Conservation (phyloP, 768 basidiomycete genomes). For the Rhodotorula graminis region DNA sequence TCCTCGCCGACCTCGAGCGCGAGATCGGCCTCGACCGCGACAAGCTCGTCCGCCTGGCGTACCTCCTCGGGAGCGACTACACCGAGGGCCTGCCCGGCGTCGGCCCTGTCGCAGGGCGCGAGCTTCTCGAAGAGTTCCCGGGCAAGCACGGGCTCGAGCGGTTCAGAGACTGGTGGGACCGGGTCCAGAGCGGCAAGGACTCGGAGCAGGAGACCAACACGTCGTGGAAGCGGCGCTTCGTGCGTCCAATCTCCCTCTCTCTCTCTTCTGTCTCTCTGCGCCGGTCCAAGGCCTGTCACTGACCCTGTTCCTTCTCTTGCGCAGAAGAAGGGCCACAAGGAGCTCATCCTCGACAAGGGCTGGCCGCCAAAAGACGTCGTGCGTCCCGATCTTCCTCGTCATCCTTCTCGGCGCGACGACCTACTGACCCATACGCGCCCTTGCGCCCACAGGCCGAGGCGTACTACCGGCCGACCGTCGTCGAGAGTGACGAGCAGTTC, state of each 20-base stretch:
- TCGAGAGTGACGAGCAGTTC: slow-evolving; percentile 86
- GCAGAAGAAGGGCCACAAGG: slow-evolving; percentile 85
- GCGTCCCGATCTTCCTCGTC: slow-evolving; percentile 46
- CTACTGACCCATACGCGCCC: neutral
- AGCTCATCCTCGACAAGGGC: slow-evolving; percentile 68
- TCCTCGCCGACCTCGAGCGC: slow-evolving; percentile 71
- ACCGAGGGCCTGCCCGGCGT: slow-evolving; percentile 85
- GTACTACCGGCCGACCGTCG: slow-evolving; percentile 85
- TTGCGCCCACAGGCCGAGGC: slow-evolving; percentile 66
- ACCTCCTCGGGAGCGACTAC: slow-evolving; percentile 94
- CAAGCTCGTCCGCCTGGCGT: slow-evolving; percentile 80
- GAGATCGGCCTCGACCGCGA: slow-evolving; percentile 84
- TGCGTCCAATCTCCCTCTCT: slow-evolving; percentile 24
- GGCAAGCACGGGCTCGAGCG: slow-evolving; percentile 69
- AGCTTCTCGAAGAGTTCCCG: slow-evolving; percentile 86
- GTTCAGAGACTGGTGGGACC: slow-evolving; percentile 92
- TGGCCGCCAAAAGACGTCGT: slow-evolving; percentile 95
- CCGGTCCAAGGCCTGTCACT: neutral
- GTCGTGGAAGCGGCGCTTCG: slow-evolving; percentile 60
- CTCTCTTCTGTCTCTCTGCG: neutral
- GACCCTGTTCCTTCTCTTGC: neutral
- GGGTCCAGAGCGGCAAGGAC: slow-evolving; percentile 86
- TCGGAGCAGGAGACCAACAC: slow-evolving; percentile 58
- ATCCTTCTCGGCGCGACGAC: neutral
- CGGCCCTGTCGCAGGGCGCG: slow-evolving; percentile 94